Base-by-base conservation (phyloP, 2,329 filamentous ascomycete species). In the Paecilomyces niveus region DNA sequence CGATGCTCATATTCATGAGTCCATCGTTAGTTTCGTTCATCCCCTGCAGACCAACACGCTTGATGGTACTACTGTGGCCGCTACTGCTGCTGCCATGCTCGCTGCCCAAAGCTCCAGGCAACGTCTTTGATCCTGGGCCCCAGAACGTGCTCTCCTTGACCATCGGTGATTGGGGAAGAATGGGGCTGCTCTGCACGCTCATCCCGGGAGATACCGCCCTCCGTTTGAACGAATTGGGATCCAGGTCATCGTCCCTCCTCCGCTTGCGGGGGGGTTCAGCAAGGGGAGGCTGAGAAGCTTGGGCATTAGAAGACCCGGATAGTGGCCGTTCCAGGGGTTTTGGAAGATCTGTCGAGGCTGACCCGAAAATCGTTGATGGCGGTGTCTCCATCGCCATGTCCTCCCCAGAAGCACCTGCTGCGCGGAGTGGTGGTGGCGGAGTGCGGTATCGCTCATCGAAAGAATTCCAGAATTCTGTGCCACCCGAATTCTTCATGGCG, bases 21-120 rank as follows among this genome's bases (percentile, higher is more conserved):
- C 92, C 90, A 72, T 97, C 93, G 70, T 91, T 91, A n/a, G 93
- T 93, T 74, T 97, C 93, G 18, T 85, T 89, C 92, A 97, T 97
- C 1, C 92, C 91, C 74, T 97, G 92, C 65, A 95, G 82, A 8
- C 91, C 91, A 13, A 96, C 81, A 33, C 90, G 62, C 80, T 87
- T 82, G 31, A 73, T 53, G 24, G 66, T 63, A n/a, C 69, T 68
- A 9, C 68, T 59, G 58, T 73, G 61, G 65, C 81, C 83, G 65
- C 81, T 77, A 55, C 78, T 67, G 64, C 80, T 78, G 65, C 78
- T 72, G 10, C 83, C 80, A 58, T 81, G 82, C 7, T 79, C 76
- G 45, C 74, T 72, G 56, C 78, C 79, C 64, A 60, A 81, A 76
- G 59, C 77, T 75, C 67, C 70, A 31, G 68, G 66, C 63, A 85